A percentile compares a stretch with the other conserved stretches of the same genome.
phyloP scores from a whole-genome alignment of 2,329 filamentous ascomycete genomes.

The Ophiostoma pallidulum region DNA sequence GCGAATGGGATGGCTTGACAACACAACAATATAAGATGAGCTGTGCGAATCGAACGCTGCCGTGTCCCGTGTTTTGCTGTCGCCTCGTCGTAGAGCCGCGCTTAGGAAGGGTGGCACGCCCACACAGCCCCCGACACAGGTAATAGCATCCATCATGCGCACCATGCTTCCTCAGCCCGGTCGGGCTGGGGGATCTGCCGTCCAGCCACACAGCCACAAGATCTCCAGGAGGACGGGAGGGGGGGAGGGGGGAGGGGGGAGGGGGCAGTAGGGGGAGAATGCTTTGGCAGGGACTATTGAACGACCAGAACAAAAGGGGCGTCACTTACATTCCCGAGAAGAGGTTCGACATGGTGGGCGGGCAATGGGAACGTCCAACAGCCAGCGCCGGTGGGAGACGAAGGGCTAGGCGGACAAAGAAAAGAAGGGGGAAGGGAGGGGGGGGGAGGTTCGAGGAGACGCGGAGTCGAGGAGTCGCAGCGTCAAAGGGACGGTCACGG shows the following conservation, averaged over 20 bases:
- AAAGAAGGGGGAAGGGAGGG: not conserved
- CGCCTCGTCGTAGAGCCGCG: not conserved
- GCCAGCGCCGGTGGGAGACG: not conserved
- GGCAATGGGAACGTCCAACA: not conserved
- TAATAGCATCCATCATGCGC: conserved; percentile 1
- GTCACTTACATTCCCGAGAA: conserved; percentile 22
- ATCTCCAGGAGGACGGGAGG: no score
- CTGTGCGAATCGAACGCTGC: not conserved
- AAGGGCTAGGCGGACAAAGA: conserved; percentile 1
- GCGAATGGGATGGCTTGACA: no score
- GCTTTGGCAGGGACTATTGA: not conserved
- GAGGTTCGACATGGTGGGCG: conserved; percentile 23
- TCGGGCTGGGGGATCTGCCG: conserved; percentile 4
- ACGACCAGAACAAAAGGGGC: not conserved
- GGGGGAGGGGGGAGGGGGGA: not conserved
- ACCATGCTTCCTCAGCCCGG: conserved; percentile 2
- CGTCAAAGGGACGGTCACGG: not conserved
- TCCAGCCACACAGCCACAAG: not conserved
- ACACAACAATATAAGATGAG: not conserved
- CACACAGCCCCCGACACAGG: not conserved
- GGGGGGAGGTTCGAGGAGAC: not conserved
- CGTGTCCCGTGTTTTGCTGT: no score
- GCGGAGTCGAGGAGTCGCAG: not conserved
- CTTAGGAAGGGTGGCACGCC: not conserved
- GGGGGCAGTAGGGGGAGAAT: not conserved